Conservation (phyloP, 148 eudicot genomes). For the Cornus florida region DNA sequence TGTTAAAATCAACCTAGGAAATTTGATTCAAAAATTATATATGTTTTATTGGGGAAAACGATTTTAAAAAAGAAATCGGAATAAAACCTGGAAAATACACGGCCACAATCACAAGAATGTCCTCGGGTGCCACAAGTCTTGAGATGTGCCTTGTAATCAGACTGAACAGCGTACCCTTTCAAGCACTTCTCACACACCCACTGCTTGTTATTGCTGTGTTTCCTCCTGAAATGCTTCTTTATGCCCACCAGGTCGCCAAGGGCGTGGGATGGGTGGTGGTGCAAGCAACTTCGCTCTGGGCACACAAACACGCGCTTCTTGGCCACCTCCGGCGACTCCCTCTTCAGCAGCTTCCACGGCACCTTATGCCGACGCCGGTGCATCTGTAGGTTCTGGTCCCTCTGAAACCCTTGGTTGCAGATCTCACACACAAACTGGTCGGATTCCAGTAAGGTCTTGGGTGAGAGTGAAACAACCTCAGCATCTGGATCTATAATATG, state of each 20-base stretch:
- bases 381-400: constrained; percentile 94
- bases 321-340: constrained; percentile 60
- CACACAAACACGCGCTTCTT: constrained; percentile 81
- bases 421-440: constrained; percentile 91
- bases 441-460: constrained; percentile 74
- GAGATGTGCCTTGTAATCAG: constrained; percentile 90
- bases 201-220: constrained; percentile 81
- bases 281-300: constrained; percentile 83
- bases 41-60: too few species aligned
- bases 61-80: too few species aligned
- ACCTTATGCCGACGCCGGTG: constrained; percentile 88
- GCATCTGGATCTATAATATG: constrained; percentile 76
- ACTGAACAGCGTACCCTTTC: constrained; percentile 88
- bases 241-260: constrained; percentile 89
- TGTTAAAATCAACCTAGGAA: too few species aligned
- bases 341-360: constrained; percentile 83
- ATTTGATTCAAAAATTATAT: too few species aligned
- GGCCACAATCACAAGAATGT: constrained; percentile 94
- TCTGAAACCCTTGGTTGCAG: constrained; percentile 90
- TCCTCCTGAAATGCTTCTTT: constrained; percentile 80
- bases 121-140: constrained; percentile 94
- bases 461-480: constrained; percentile 84
- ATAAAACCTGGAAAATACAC: constrained; percentile 80
- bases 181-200: constrained; percentile 90
- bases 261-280: constrained; percentile 87